Percentiles rank a stretch among this genome's conserved stretches.
Evolutionary conservation across 352 stramenopile species (phyloP).

Genomic region (Aphanomyces stellatus): DNA sequence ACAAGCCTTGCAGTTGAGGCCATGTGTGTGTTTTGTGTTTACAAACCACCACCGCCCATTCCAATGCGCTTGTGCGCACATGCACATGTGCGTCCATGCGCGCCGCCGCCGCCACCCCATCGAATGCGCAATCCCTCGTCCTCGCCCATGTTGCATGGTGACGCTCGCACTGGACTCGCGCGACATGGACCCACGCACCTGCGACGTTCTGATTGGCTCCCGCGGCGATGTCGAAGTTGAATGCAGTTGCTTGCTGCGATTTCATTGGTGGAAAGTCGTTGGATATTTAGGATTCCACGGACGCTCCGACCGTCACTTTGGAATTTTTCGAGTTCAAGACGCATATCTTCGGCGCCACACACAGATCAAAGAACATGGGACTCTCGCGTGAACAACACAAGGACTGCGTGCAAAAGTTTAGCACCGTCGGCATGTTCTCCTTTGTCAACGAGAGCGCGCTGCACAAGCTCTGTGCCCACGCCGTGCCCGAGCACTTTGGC

Average conservation of each 20-base stretch:
- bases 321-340: neutral
- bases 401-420: conserved; percentile 56
- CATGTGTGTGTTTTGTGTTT: no score
- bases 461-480: conserved; percentile 59
- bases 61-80: neutral
- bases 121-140: no score
- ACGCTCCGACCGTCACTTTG: no score
- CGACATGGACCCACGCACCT: no score
- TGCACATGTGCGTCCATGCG: no score
- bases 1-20: neutral
- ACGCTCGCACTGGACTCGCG: no score
- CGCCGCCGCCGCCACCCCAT: no score
- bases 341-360: neutral
- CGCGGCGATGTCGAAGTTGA: neutral
- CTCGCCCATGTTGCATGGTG: no score
- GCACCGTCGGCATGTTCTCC: conserved; percentile 66
- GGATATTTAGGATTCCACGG: neutral
- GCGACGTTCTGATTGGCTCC: neutral
- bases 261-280: neutral
- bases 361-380: neutral
- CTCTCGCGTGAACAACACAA: conserved; percentile 24
- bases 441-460: conserved; percentile 76
- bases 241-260: neutral
- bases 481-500: conserved; percentile 50
- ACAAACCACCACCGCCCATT: no score